Evolutionary conservation across 148 eudicot genomes (phyloP).

Genomic region (Persicaria maculosa): DNA sequence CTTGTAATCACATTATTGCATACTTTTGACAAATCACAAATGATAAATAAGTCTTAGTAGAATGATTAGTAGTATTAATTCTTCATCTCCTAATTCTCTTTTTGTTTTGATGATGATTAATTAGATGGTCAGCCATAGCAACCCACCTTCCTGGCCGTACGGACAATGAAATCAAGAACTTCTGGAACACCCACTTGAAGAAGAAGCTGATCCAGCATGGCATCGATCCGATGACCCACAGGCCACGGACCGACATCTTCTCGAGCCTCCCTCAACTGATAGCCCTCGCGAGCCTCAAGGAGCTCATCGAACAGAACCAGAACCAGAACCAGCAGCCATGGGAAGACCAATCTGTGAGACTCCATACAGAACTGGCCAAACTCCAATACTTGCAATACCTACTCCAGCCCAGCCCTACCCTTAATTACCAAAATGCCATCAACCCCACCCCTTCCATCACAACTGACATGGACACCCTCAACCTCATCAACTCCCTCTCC

Average conservation of each 20-base stretch:
- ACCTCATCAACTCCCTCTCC: constrained; percentile 46
- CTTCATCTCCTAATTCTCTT: not conserved
- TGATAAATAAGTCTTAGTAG: not conserved
- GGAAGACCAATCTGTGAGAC: constrained; percentile 75
- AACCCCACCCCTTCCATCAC: constrained; percentile 17
- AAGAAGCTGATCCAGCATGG: constrained; percentile 96
- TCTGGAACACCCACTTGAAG: constrained; percentile 97
- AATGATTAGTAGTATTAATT: not conserved
- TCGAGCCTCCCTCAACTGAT: constrained; percentile 88
- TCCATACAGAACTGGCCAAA: constrained; percentile 68
- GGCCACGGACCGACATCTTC: constrained; percentile 84
- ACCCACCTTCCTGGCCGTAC: constrained; percentile 85
- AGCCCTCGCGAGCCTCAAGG: constrained; percentile 83
- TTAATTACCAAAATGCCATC: constrained; percentile 18
- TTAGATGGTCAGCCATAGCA: constrained; percentile 94
- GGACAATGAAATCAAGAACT: constrained; percentile 90
- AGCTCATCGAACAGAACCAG: constrained; percentile 45
- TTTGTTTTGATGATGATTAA: not conserved
- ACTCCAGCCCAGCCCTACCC: constrained; percentile 41
- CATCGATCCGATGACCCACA: constrained; percentile 90
- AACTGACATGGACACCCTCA: constrained; percentile 49
- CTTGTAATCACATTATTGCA: too few species aligned
- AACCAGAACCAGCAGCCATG: constrained; percentile 24
- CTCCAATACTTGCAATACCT: constrained; percentile 66
- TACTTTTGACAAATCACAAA: too few species aligned